Evolutionary conservation across 768 basidiomycete species (phyloP).

Genomic region (Hydnomerulius pinastri): DNA sequence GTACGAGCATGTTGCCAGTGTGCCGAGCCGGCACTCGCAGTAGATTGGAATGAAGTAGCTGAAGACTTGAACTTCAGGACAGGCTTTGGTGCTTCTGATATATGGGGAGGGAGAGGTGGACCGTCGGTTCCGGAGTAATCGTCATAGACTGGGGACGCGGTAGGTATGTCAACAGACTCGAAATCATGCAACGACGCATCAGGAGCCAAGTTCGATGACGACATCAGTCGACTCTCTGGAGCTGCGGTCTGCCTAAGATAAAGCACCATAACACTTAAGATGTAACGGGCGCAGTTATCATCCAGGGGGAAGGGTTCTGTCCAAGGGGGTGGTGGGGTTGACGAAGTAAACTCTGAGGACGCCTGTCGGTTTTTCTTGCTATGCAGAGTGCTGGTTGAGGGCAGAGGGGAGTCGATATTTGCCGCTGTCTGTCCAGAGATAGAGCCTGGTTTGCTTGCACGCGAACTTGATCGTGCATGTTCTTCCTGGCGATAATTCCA

Average conservation of each 20-base stretch:
- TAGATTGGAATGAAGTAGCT: conserved; percentile 43
- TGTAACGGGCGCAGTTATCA: conserved; percentile 78
- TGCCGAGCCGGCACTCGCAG: conserved; percentile 34
- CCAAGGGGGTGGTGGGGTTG: conserved; percentile 43
- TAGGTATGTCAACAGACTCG: conserved; percentile 53
- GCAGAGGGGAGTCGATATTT: conserved; percentile 38
- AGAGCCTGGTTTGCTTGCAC: conserved; percentile 39
- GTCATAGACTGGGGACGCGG: conserved; percentile 22
- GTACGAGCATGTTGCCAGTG: conserved; percentile 26
- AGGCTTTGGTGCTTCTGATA: conserved; percentile 39
- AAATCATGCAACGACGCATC: conserved; percentile 72
- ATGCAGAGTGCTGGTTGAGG: conserved; percentile 27
- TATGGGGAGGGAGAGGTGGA: conserved; percentile 39
- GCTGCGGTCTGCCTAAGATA: conserved; percentile 74
- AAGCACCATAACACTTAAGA: conserved; percentile 80
- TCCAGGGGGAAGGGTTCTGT: conserved; percentile 75
- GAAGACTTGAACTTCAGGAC: conserved; percentile 36
- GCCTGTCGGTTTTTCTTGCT: conserved; percentile 36
- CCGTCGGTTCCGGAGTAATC: conserved; percentile 18
- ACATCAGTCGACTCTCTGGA: conserved; percentile 55
- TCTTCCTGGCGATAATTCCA: conserved; percentile 55
- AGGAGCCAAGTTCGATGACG: conserved; percentile 60
- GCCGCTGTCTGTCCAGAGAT: conserved; percentile 31
- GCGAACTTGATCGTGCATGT: conserved; percentile 43
- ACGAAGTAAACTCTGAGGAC: conserved; percentile 41